A percentile compares a stretch with the other conserved stretches of the same genome.
Conservation (phyloP, 306 rosid species). For the Bauhinia variegata region DNA sequence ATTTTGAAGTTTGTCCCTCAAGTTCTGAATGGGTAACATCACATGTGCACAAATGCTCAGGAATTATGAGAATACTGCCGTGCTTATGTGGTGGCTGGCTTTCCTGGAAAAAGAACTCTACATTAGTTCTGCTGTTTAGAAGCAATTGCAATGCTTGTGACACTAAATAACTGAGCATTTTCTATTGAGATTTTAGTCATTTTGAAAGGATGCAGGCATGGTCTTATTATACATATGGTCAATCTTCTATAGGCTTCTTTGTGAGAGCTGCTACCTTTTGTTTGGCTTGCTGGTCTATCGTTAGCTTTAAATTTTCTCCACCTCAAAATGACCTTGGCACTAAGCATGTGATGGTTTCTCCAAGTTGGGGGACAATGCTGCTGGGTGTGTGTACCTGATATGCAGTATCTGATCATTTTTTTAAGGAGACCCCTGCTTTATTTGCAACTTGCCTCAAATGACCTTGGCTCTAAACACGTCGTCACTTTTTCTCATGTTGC, state of each 20-base stretch:
- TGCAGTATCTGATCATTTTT: slow-evolving; percentile 17
- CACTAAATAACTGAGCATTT: slow-evolving; percentile 33
- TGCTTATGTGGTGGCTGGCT: slow-evolving; percentile 32
- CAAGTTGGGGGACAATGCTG: slow-evolving; percentile 35
- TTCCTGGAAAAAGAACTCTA: slow-evolving; percentile 30
- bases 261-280: slow-evolving; percentile 32
- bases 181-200: slow-evolving; percentile 29
- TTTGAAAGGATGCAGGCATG: slow-evolving; percentile 34
- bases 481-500: slow-evolving; percentile 32
- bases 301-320: slow-evolving; percentile 34
- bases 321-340: slow-evolving; percentile 29
- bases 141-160: slow-evolving; percentile 33
- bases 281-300: slow-evolving; percentile 36
- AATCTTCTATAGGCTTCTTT: slow-evolving; percentile 25
- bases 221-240: slow-evolving; percentile 29
- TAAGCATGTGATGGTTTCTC: slow-evolving; percentile 25
- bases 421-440: slow-evolving; percentile 13
- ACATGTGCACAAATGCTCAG: slow-evolving; percentile 14
- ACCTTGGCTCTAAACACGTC: too few relatives aligned
- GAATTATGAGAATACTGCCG: slow-evolving; percentile 9
- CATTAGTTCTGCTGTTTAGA: slow-evolving; percentile 35
- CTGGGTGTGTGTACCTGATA: slow-evolving; percentile 30
- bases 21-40: slow-evolving; percentile 3
- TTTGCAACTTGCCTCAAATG: slow-evolving; percentile 31
- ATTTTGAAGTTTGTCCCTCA: slow-evolving; percentile 30